phyloP scores from a whole-genome alignment of 805 yeast species.

The Pichia thaimueangensis region DNA sequence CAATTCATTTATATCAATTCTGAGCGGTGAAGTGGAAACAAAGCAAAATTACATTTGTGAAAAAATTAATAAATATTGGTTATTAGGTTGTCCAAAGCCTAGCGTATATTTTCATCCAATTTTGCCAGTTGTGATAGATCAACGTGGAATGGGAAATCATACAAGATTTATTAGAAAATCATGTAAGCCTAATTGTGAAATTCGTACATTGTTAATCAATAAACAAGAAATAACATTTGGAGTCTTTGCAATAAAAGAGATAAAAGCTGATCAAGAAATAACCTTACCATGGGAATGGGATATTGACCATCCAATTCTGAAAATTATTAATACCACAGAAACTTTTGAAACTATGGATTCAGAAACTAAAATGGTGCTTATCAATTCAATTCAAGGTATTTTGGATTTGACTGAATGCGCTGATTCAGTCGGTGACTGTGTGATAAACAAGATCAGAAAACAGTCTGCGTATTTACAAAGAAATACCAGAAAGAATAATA shows the following conservation, averaged over 20 bases:
- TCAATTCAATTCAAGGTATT: conserved; percentile 57
- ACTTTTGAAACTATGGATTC: conserved; percentile 50
- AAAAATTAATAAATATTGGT: conserved; percentile 67
- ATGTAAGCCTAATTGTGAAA: conserved; percentile 69
- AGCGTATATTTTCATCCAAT: conserved; percentile 49
- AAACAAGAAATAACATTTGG: conserved; percentile 40
- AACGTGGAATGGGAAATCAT: conserved; percentile 72
- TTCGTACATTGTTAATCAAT: conserved; percentile 44
- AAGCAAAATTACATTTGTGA: conserved; percentile 59
- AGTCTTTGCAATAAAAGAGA: conserved; percentile 48
- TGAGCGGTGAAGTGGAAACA: conserved; percentile 66
- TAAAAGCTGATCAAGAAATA: conserved; percentile 64
- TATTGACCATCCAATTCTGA: conserved; percentile 60
- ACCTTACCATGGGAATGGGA: conserved; percentile 91
- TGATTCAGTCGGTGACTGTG: conserved; percentile 48
- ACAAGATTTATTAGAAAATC: conserved; percentile 70
- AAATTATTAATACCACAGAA: conserved; percentile 38
- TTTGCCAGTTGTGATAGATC: conserved; percentile 67
- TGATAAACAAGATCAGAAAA: conserved; percentile 53
- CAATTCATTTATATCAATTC: conserved; percentile 51
- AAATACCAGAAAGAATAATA: conserved; percentile 46
- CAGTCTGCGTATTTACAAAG: conserved; percentile 54
- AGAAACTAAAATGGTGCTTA: conserved; percentile 46
- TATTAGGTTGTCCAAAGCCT: conserved; percentile 65
- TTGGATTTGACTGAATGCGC: conserved; percentile 48